Base-by-base conservation (phyloP, 108 stramenopile genomes). In the Skeletonema menzelii region DNA sequence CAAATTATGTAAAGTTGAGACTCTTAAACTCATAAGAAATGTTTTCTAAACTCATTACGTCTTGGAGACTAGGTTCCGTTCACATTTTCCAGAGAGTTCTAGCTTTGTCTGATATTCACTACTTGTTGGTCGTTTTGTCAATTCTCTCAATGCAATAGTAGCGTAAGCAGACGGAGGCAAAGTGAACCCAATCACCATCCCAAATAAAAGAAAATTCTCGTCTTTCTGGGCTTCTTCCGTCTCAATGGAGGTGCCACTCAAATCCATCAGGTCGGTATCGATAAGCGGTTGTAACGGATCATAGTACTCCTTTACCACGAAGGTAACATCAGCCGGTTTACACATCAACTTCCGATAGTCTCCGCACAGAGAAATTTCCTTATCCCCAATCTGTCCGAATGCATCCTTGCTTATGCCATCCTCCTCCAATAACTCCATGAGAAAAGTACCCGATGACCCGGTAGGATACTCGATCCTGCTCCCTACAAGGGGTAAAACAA, bases 81-180 rank as follows among this genome's bases (percentile, higher is more conserved):
- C 83, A 49, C 83, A 84, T 32, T 71, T 72, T 5, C 84, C 80
- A 20, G 66, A 72, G 8, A 90, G 60, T 63, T 87, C 82, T 11
- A 95, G 80, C 22, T 87, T 79, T 22, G 76, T 75, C 74, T 95
- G 94, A 66, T 91, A 95, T 26, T 93, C 90, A 31, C 85, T 84
- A 10, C 88, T 91, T 15, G 94, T 95, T 17, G 94, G 91, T 14
- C 76, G 72, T 56, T 92, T 94, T 70, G 86, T 95, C 13, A 97
- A 65, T 64, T 97, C 96, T 61, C 96, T 65, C 14, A 97, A 66
- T 1, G 90, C 88, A 70, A 95, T 92, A 15, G 96, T 97, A 4
- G 96, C 96, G 80, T 97, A 97, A 10, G 90, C 65, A 8, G 93
- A 91, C n/a, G 92, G 87, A 28, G 92, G 92, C 12, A 97, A 76